A percentile compares a stretch with the other conserved stretches of the same genome.
Conservation (phyloP, 352 stramenopile species). For the Globisporangium splendens region DNA sequence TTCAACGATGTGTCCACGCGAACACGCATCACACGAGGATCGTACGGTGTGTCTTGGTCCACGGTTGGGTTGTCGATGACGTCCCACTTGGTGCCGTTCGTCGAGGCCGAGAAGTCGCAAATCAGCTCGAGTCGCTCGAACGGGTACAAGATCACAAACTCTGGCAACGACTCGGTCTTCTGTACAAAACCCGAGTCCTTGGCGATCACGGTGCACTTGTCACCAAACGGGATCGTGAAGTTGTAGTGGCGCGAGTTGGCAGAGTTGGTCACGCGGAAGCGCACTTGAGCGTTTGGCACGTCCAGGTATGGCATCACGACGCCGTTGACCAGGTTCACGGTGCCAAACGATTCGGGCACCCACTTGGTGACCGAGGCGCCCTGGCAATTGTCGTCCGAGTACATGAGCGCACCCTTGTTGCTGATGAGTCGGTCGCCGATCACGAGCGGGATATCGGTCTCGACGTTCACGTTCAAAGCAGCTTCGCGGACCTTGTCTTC, state of each 20-base stretch:
- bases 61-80: slow-evolving; percentile 39
- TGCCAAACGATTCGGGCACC: slow-evolving; percentile 63
- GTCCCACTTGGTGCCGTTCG: slow-evolving; percentile 45
- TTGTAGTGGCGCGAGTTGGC: too few species aligned
- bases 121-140: slow-evolving; percentile 51
- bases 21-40: slow-evolving; percentile 41
- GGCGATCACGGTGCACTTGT: too few species aligned
- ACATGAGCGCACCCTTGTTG: slow-evolving; percentile 49
- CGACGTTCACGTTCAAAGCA: slow-evolving; percentile 45
- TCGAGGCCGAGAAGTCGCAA: slow-evolving; percentile 44
- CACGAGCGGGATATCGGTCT: slow-evolving; percentile 57
- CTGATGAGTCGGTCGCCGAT: slow-evolving; percentile 51
- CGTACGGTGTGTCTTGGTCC: slow-evolving; percentile 39
- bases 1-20: slow-evolving; percentile 35
- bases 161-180: too few species aligned
- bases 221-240: too few species aligned
- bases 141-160: slow-evolving; percentile 6
- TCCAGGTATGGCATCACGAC: too few species aligned
- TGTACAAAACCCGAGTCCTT: too few species aligned
- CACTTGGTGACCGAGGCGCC: slow-evolving; percentile 34
- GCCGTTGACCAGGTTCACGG: slow-evolving; percentile 53
- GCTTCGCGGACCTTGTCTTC: slow-evolving; percentile 44
- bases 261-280: too few species aligned
- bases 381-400: slow-evolving; percentile 62
- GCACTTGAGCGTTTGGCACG: too few species aligned